Evolutionary conservation across 192 early-diverging fungal species (phyloP).

Genomic region (Backusella circina): DNA sequence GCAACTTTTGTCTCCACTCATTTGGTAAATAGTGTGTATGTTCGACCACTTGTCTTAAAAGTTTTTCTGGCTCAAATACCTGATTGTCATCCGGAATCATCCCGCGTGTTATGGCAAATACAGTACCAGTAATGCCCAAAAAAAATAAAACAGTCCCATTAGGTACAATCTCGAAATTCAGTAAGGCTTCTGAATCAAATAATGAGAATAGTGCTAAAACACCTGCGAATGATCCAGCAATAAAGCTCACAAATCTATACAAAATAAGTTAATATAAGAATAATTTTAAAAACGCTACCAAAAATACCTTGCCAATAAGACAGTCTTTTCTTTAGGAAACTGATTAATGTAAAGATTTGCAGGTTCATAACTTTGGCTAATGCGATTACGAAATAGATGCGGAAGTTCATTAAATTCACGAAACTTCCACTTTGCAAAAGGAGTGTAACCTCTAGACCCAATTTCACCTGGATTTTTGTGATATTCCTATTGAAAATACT

Average conservation of each 20-base stretch:
- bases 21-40: constrained; percentile 89
- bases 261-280: constrained; percentile 4
- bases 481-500: constrained; percentile 52
- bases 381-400: constrained; percentile 77
- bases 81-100: constrained; percentile 81
- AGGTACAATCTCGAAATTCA: constrained; percentile 90
- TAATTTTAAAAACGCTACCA: not conserved
- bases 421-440: constrained; percentile 88
- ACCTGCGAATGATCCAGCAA: constrained; percentile 85
- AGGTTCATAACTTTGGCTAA: constrained; percentile 67
- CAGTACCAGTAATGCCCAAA: constrained; percentile 81
- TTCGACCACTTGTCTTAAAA: constrained; percentile 75
- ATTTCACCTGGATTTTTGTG: constrained; percentile 80
- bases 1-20: constrained; percentile 78
- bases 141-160: constrained; percentile 92
- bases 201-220: constrained; percentile 79
- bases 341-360: constrained; percentile 86
- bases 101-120: constrained; percentile 75
- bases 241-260: constrained; percentile 79
- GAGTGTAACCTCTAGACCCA: constrained; percentile 78
- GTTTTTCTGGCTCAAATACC: constrained; percentile 77
- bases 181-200: constrained; percentile 81
- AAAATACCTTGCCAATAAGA: constrained; percentile 64
- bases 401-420: constrained; percentile 98
- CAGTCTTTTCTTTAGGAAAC: constrained; percentile 82